A percentile compares a stretch with the other conserved stretches of the same genome.
Evolutionary conservation across 176 grass and related monocot species (phyloP).

Genomic region (Alloteropsis semialata): DNA sequence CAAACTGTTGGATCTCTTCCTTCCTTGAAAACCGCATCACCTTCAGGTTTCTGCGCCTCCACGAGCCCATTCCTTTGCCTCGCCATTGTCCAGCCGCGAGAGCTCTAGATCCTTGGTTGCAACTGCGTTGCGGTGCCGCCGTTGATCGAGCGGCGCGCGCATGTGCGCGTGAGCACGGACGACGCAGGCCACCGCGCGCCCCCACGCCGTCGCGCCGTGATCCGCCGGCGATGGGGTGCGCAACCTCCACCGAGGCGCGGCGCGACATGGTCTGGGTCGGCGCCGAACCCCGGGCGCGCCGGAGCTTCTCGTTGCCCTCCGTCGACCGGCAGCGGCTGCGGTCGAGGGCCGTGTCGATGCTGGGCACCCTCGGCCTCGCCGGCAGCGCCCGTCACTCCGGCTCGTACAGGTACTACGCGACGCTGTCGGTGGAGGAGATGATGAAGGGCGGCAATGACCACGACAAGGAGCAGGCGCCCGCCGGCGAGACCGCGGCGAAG

Average conservation of each 20-base stretch:
- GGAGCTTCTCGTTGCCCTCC: constrained; percentile 48
- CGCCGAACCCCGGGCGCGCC: not conserved
- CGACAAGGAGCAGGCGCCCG: not conserved
- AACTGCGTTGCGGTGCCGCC: not conserved
- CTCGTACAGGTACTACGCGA: constrained; percentile 5
- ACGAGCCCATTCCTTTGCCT: not conserved
- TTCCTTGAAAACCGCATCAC: constrained; percentile 41
- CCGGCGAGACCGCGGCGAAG: not conserved
- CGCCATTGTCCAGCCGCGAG: not conserved
- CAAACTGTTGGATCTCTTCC: constrained; percentile 15
- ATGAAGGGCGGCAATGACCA: constrained; percentile 17
- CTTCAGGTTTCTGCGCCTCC: constrained; percentile 14
- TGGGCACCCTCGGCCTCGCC: constrained; percentile 35
- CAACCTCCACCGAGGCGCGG: constrained; percentile 39
- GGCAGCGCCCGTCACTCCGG: not conserved
- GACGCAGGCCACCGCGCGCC: not conserved
- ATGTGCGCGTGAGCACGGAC: not conserved
- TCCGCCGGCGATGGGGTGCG: constrained; percentile 51
- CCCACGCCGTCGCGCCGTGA: not conserved
- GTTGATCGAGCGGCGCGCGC: not conserved
- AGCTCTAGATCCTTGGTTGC: constrained; percentile 3
- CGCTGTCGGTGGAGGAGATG: constrained; percentile 35
- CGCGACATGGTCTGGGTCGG: constrained; percentile 30
- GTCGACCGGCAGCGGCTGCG: constrained; percentile 36
- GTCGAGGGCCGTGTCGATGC: constrained; percentile 28